Base-by-base conservation (phyloP, 2,329 filamentous ascomycete species). In the Diplodia mutila region DNA sequence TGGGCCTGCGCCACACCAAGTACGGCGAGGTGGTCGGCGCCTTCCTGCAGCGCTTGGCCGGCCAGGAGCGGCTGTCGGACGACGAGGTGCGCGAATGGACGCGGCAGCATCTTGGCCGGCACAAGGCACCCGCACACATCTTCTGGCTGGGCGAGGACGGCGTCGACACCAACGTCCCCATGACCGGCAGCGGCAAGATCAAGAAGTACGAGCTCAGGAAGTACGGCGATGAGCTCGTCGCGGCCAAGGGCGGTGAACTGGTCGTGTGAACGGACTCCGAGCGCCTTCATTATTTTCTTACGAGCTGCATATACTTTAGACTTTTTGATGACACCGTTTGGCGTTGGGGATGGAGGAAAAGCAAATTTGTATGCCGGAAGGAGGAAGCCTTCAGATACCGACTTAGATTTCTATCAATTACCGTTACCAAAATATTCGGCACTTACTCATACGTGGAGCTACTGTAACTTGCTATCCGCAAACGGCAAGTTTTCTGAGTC, bases 1-100 rank as follows among this genome's bases (percentile, higher is more conserved):
- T 91, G 46, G 90, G 89, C 1, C 82, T 92, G 32, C 87, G 89
- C 68, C 86, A 92, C 73, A 81, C 83, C n/a, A 87, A 89, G 73
- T 92, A 91, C 72, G 90, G 90, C 64, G 90, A 93, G 74, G 89
- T 91, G 0, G 90, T 92, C 0, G 88, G 84, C 9, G 87, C 89
- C 0, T 92, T 92, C 74, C 77, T 90, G 14, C 64, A 73, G 4
- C 73, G 55, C 69, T 70, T 2, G 66, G 27, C 21, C 8, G 48
- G 39, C 68, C 2, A 59, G 14, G 67, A 70, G 7, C 76, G 74
- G 59, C 77, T 74, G 1, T 66, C 54, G 9, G 71, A 79, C 8
- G 75, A 78, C 11, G 76, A 76, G 29, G 71, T 81, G 2, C 75
- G 76, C 65, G 71, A 66, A 12, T 81, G 79, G 79, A 77, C 77